These are phyloP conservation scores for Arthrobotrys entomopaga DNA, from an alignment of 2,329 filamentous ascomycete species.

Conservation along the genomic window DNA sequence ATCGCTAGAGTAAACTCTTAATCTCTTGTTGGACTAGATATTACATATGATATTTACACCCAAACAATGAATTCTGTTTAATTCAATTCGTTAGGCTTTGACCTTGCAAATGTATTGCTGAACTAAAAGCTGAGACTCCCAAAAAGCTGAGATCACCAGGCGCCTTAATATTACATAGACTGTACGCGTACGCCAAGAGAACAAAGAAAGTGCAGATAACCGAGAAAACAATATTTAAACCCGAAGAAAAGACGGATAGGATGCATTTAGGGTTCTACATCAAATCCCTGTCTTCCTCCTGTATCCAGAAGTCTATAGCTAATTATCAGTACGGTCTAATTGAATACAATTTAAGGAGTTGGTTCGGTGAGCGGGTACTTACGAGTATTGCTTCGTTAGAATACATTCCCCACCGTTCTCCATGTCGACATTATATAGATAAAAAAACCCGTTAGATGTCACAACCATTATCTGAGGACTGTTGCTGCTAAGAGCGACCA, in stretches of 20 bases:
- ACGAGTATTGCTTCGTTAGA: conserved; percentile 92
- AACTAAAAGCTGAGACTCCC: no score
- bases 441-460: conserved; percentile 93
- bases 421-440: conserved; percentile 94
- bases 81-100: no score
- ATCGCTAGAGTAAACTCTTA: no score
- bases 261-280: conserved; percentile 27
- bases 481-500: conserved; percentile 96
- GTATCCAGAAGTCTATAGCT: conserved; percentile 44
- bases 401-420: conserved; percentile 93
- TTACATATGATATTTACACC: no score
- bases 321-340: no score
- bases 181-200: conserved; percentile 5
- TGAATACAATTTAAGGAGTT: neutral
- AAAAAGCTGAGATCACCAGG: neutral
- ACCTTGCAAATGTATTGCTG: neutral
- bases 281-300: conserved; percentile 42
- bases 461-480: conserved; percentile 98
- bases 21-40: no score
- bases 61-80: no score
- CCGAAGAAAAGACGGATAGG: neutral
- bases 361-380: conserved; percentile 63
- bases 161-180: neutral
- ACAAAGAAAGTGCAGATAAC: conserved; percentile 6
- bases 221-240: neutral